Base-by-base conservation (phyloP, 371 early-diverging fungal genomes). In the Circinella minor region DNA sequence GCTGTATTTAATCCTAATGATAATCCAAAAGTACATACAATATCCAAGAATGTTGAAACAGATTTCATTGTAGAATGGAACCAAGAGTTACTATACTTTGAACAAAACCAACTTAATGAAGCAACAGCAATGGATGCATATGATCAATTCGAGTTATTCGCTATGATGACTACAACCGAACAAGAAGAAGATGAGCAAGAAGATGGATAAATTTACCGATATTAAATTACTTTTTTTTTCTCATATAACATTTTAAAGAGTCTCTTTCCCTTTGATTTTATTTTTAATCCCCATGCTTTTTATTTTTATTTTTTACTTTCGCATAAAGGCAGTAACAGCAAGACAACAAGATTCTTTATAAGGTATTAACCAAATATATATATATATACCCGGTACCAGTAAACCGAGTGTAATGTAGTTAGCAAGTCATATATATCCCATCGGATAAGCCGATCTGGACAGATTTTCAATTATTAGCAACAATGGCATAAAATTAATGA, bases 71-170 rank as follows among this genome's bases (percentile, higher is more conserved):
- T 77, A n/a, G 67, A 77, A 15, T 80, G 77, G 77, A 39, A 47
- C 11, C 62, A 68, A 14, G 71, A 76, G 46, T 15, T 80, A 4
- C 13, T 37, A 4, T 80, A 69, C 27, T 76, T 76, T 39, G 51
- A 63, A 36, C 17, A 49, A n/a, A 61, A 65, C 9, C 17, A 36
- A 18, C 36, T 77, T n/a, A 57, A 65, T 18, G 63, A 55, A 20
- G 38, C 37, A 4, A 62, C 76, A 47, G 77, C 67, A 3, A 49
- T 61, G 13, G 70, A 77, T 57, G 80, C 77, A 14, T 74, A 67
- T n/a, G 47, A 57, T 3, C 63, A 70, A 60, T 80, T 80, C 61
- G 76, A 77, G 65, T 46, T 68, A 18, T 36, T 80, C 14, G 71
- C 77, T 13, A 71, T 75, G 72, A 68, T 51, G 27, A 51, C 54